A percentile compares a stretch with the other conserved stretches of the same genome.
These are phyloP conservation scores for Pichia inconspicua DNA, from an alignment of 1,139 yeast species.

Conservation along the genomic window DNA sequence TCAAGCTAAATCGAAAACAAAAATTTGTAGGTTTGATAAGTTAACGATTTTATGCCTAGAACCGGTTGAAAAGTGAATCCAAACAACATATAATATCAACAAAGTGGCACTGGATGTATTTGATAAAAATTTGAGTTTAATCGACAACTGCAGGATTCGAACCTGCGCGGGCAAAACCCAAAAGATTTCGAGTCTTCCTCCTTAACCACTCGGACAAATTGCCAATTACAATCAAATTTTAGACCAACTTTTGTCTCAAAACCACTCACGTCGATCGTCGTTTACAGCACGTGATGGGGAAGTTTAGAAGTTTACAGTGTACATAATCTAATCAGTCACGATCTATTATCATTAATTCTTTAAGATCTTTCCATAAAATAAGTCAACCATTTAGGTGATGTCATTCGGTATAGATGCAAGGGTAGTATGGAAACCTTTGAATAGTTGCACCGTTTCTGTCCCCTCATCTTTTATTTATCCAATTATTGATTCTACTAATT, in stretches of 20 bases:
- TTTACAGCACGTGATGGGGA: not conserved
- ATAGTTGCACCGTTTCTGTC: conserved; percentile 22
- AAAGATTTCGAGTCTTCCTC: conserved; percentile 36
- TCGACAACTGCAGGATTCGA: conserved; percentile 35
- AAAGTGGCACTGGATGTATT: not conserved
- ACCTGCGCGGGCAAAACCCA: conserved; percentile 36
- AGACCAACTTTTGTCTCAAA: not conserved
- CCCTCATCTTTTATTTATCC: conserved; percentile 24
- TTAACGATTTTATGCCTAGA: no score
- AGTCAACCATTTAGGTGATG: not conserved
- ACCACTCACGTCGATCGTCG: not conserved
- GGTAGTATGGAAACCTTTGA: conserved; percentile 17
- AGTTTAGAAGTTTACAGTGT: no score
- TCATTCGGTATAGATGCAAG: conserved; percentile 14
- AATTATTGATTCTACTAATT: conserved; percentile 20
- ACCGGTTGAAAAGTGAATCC: no score
- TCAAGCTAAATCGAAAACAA: no score
- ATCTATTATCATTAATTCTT: no score
- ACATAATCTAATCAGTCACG: no score
- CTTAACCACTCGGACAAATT: conserved; percentile 35
- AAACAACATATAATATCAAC: not conserved
- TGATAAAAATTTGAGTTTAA: not conserved
- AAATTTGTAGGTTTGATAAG: no score
- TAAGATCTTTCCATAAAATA: no score
- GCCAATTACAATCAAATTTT: conserved; percentile 8